Evolutionary conservation across 2,329 filamentous ascomycete species (phyloP), one percentile per base, ranked within the genome.

Genomic region (Ophiostoma perfectum): DNA sequence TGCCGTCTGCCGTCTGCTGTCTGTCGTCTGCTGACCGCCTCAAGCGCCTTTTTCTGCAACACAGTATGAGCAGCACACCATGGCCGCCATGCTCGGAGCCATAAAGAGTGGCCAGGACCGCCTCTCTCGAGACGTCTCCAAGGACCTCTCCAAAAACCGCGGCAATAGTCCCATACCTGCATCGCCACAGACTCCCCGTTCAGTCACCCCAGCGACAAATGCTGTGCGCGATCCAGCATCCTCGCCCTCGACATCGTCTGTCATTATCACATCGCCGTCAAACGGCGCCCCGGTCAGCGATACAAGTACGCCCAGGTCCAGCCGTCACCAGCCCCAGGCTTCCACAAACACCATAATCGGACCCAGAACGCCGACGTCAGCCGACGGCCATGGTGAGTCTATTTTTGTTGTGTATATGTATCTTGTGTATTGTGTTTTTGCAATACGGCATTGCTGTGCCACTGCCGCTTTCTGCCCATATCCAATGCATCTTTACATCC

Each of bases 51-150:
- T 1, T 39, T 60, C 11, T 60, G 55, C 55, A 36, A 60, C 55
- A 12, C 58, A 63, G 60, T 39, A 63, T 63, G 60, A 16, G 39
- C 39, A 42, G 39, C 12, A 36, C 67, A 47, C 39, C 27, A 73
- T 73, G 72, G 68, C 72, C 38, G 67, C 72, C 68, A 45, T 60
- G 44, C 68, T 70, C 58, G 60, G 66, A 64, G 69, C 70, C 67
- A 67, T 70, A 70, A 71, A 69, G 66, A 67, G 67, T 67, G 69
- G 70, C 65, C 71, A 70, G 42, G 68, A 68, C 42, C 70, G 64
- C 55, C 52, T 63, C 16, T 41, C 60, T n/a, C n/a, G 39, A 42
- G 60, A 63, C 27, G 38, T 18, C 55, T 60, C 63, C 44, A 47
- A 65, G 36, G 49, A 55, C 18, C n/a, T 27, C 67, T 65, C 65